Evolutionary conservation across 768 basidiomycete genomes (phyloP).

Genomic region (Mycena rebaudengoi): DNA sequence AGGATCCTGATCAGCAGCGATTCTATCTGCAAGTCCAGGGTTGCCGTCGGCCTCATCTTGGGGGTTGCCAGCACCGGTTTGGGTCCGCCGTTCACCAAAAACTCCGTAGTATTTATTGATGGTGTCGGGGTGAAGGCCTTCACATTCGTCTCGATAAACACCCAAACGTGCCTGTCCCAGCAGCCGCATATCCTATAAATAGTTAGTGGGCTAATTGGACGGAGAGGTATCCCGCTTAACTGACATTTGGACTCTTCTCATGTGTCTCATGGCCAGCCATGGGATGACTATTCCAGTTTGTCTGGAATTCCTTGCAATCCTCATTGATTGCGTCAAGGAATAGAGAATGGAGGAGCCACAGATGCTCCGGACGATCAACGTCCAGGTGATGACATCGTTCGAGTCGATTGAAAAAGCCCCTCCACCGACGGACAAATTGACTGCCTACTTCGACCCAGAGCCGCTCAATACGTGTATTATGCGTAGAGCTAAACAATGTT

Average conservation of each 20-base stretch:
- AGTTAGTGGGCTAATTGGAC: too few species aligned
- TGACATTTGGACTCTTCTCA: too few species aligned
- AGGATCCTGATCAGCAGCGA: too few species aligned
- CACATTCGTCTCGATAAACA: conserved; percentile 19
- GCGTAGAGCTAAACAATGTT: conserved; percentile 14
- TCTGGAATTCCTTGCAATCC: too few species aligned
- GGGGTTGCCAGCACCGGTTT: background rate
- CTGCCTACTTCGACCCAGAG: conserved; percentile 53
- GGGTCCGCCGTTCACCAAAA: background rate
- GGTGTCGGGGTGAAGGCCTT: conserved; percentile 23
- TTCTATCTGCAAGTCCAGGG: too few species aligned
- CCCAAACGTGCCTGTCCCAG: conserved; percentile 23
- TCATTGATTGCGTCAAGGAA: conserved; percentile 38
- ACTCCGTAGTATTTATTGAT: conserved; percentile 27
- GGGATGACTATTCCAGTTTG: too few species aligned
- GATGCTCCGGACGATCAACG: too few species aligned
- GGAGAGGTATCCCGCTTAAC: too few species aligned
- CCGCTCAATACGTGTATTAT: conserved; percentile 49
- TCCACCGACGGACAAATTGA: too few species aligned
- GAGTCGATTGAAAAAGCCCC: conserved; percentile 44
- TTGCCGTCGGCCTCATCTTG: background rate
- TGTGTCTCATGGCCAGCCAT: too few species aligned
- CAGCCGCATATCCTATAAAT: conserved; percentile 23
- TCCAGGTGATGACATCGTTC: conserved; percentile 43
- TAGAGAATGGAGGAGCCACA: conserved; percentile 49